Conservation (phyloP, 495 filamentous ascomycete genomes). For the Hyaloscypha hepaticicola region DNA sequence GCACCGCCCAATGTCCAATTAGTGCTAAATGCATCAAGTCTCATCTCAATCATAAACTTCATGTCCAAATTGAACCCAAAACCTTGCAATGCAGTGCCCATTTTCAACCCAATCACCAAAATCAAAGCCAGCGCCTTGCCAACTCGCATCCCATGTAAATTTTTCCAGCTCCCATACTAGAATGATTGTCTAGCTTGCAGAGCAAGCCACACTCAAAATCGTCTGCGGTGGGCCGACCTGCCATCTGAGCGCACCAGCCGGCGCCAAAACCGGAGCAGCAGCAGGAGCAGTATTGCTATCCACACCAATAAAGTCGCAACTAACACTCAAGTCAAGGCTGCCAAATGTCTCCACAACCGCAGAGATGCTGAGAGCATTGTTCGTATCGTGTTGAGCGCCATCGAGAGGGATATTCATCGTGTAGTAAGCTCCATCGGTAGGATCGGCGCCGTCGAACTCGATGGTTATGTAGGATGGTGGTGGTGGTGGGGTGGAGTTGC, state of each 20-base stretch:
- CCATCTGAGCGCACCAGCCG: conserved; percentile 13
- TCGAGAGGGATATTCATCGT: conserved; percentile 20
- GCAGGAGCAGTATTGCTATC: conserved; percentile 11
- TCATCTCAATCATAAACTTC: no score
- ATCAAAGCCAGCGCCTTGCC: background rate
- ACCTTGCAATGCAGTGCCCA: background rate
- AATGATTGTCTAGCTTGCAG: no score
- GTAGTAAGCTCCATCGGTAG: conserved; percentile 17
- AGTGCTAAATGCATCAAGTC: background rate
- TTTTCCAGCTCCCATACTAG: no score
- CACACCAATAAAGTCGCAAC: conserved; percentile 19
- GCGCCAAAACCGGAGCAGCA: background rate
- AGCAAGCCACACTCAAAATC: conserved; percentile 18
- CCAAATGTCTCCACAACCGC: conserved; percentile 18
- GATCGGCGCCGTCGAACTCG: conserved; percentile 26
- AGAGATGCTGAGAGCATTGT: conserved; percentile 27
- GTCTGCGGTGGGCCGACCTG: conserved; percentile 28
- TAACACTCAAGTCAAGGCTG: background rate
- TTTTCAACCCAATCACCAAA: background rate
- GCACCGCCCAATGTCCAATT: background rate
- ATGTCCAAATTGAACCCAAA: background rate
- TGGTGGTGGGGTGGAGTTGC: background rate
- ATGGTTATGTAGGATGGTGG: conserved; percentile 18
- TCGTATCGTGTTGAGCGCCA: conserved; percentile 11
- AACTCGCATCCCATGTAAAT: no score